These are phyloP conservation scores for Gracilaria domingensis DNA, from an alignment of 23 red algal species.

Conservation along the genomic window DNA sequence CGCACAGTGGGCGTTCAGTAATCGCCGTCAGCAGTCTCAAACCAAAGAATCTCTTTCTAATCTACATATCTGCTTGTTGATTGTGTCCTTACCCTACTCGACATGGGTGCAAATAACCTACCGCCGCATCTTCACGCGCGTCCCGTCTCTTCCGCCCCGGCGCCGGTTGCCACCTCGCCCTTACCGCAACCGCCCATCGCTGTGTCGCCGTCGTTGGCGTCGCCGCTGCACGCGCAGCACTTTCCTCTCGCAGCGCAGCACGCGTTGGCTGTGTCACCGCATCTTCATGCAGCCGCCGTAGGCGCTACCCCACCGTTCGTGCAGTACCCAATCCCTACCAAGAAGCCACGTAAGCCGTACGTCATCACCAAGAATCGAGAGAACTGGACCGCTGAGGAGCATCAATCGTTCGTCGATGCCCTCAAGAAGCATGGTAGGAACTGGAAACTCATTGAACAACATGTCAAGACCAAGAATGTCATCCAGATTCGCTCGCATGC, in stretches of 20 bases:
- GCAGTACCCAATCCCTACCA: constrained; percentile 49
- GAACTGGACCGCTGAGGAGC: constrained; percentile 91
- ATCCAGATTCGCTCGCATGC: constrained; percentile 93
- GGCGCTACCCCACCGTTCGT: constrained; percentile 30
- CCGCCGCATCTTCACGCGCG: constrained; percentile 15
- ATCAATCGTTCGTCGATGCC: constrained; percentile 89
- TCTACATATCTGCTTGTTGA: too few relatives aligned
- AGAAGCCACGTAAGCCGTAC: constrained; percentile 92
- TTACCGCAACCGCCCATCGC: not conserved
- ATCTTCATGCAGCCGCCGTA: constrained; percentile 28
- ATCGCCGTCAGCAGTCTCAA: too few relatives aligned
- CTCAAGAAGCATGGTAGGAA: constrained; percentile 89
- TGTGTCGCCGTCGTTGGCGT: not conserved
- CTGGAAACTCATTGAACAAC: constrained; percentile 90
- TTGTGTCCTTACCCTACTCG: not conserved
- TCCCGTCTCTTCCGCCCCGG: not conserved
- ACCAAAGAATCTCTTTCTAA: too few relatives aligned
- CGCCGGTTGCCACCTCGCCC: constrained; percentile 1
- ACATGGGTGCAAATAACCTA: constrained; percentile 17
- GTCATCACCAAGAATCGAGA: constrained; percentile 80
- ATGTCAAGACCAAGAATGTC: constrained; percentile 89
- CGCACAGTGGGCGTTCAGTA: too few relatives aligned
- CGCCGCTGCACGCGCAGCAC: constrained; percentile 18
- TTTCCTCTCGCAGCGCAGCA: constrained; percentile 12
- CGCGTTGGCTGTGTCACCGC: constrained; percentile 6